Base-by-base conservation (phyloP, 305 asterid genomes). In the Fraxinus baroniana region DNA sequence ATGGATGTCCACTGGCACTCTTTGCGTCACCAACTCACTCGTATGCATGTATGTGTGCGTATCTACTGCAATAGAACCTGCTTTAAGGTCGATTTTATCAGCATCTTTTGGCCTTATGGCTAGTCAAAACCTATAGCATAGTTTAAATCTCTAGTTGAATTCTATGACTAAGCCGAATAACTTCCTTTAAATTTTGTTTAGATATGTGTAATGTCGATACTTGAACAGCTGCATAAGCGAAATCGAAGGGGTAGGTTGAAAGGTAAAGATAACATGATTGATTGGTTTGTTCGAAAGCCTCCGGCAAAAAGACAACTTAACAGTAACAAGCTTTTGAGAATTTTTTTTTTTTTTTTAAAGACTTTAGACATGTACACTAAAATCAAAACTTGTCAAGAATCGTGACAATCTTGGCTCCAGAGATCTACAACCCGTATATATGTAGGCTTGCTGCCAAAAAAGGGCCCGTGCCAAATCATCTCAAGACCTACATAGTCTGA, bases 1-100 rank as follows among this genome's bases (percentile, higher is more conserved):
- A 73, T 85, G 20, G 24, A 64, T 76, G 82, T 68, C 80, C 85
- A 85, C 62, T 85, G 85, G 81, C 76, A 74, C 76, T 71, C 46
- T 85, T 72, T 81, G 36, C 64, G 1, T 46, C 57, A 17, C 57
- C 57, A 46, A 46, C 57, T 46, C 57, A 46, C 57, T 46, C 20
- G 60, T 46, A 37, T 37, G 44, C 7, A 37, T 3, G 18, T 46
- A 13, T 46, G 18, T 15, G 20, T 15, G 60, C 60, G 7, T 49
- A 5, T 24, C 26, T 26, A n/a, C 18, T 10, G 18, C 36, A 13
- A n/a, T 30, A 26, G n/a, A 26, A 68, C 37, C 74, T 10, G 6
- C 8, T 13, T 12, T 28, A 28, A 26, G 20, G 37, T 24, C 32
- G 72, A 49, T 6, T 64, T 24, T 64, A 64, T 64, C 20, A 13